Conservation (phyloP, 768 basidiomycete genomes). For the Lactifluus subvellereus region DNA sequence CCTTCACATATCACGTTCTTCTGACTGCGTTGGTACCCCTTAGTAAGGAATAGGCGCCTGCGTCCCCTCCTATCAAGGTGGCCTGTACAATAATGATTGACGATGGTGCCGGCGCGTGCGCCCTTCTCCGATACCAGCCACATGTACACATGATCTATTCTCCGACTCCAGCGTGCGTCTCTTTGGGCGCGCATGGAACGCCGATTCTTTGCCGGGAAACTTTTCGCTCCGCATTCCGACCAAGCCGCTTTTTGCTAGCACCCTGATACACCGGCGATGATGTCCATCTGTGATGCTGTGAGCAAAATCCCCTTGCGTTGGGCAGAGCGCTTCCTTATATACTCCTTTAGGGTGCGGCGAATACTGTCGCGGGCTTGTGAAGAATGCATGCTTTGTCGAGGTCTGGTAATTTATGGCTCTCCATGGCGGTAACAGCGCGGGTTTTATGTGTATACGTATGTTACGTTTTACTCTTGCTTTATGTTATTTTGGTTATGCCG, state of each 20-base stretch:
- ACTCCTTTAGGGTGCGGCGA: neutral
- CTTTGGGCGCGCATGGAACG: neutral
- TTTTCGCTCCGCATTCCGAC: neutral
- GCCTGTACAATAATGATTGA: conserved; percentile 15
- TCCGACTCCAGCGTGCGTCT: neutral
- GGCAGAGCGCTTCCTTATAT: neutral
- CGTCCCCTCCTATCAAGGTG: conserved; percentile 14
- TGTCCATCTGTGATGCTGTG: neutral
- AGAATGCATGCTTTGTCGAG: neutral
- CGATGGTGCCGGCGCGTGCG: conserved; percentile 3
- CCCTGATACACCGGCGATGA: neutral
- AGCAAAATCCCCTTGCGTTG: neutral
- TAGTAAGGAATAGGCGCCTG: conserved; percentile 17
- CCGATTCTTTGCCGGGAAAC: neutral
- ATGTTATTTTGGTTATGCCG: neutral
- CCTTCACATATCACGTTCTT: conserved; percentile 15
- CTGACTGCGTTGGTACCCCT: conserved; percentile 15
- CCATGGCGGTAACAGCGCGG: neutral
- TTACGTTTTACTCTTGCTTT: neutral
- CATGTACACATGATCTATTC: conserved; percentile 18
- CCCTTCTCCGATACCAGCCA: conserved; percentile 9
- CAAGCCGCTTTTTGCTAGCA: neutral
- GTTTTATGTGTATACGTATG: neutral
- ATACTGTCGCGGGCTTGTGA: neutral
- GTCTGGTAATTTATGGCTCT: conserved; percentile 14